Evolutionary conservation across 2,329 filamentous ascomycete species (phyloP), one percentile per base, ranked within the genome.

Genomic region (Drechmeria coniospora): DNA sequence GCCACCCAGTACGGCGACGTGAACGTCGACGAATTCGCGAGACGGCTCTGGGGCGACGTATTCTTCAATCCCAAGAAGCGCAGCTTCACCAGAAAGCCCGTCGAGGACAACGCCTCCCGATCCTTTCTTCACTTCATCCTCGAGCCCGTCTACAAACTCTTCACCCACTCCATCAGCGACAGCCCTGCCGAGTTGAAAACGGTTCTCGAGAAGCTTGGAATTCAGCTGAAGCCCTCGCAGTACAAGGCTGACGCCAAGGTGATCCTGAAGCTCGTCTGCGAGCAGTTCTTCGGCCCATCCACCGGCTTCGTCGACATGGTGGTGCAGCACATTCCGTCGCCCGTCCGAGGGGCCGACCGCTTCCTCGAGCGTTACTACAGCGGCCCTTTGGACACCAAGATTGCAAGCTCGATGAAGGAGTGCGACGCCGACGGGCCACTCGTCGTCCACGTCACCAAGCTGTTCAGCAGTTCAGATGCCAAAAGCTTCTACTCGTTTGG

Each of bases 101-200:
- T 80, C 14, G 87, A 95, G 44, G 76, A 87, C 37, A 64, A 69
- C 9, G 74, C 86, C 5, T 81, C 79, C 51, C 68, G 90, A 31
- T 81, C 83, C 1, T 98, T 98, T 49, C 79, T 95, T 31, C 77
- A 92, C 53, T 98, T 95, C 50, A 69, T 98, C 16, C 63, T 98
- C 26, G 90, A 98, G 49, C 90, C 90, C 12, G 84, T 98, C 40
- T 98, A 98, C 67, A 98, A 98, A 54, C 66, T 98, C 23, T 95
- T 87, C 51, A 87, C 84, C 11, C 83, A 94, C 50, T 92, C 86
- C 4, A 82, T 98, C 45, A 92, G 84, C 46, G 79, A 92, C 48
- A 87, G 75, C 43, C 80, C 87, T 0, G 76, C 82, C 30, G 80
- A 92, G 41, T 59, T 98, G 33, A 84, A 79, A 45, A 66, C 67